Evolutionary conservation across 106 monocot genomes (phyloP).

Genomic region (Acorus gramineus): DNA sequence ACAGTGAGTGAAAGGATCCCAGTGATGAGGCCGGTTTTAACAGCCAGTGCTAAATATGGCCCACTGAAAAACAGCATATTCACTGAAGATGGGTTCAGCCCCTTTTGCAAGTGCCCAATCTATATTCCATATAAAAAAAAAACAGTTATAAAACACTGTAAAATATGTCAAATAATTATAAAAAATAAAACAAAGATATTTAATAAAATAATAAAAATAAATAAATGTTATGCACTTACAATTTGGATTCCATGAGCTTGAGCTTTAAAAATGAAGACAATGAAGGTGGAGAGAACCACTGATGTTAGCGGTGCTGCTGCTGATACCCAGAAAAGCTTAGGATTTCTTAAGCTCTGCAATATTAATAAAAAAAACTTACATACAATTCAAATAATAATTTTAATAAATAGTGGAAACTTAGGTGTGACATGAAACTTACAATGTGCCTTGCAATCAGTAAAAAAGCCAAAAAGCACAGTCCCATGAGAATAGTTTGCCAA

Average conservation of each 20-base stretch:
- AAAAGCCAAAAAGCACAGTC: conserved; percentile 56
- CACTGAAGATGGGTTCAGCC: conserved; percentile 75
- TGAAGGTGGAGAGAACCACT: conserved; percentile 68
- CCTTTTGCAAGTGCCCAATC: conserved; percentile 76
- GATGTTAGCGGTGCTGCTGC: conserved; percentile 82
- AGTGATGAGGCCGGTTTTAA: conserved; percentile 76
- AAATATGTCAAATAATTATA: background rate
- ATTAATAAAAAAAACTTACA: background rate
- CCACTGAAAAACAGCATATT: conserved; percentile 64
- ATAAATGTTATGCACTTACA: conserved; percentile 26
- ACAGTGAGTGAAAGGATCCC: conserved; percentile 83
- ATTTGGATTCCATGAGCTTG: conserved; percentile 52
- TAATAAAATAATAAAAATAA: background rate
- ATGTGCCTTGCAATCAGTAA: conserved; percentile 62
- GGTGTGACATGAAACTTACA: conserved; percentile 31
- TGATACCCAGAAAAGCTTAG: conserved; percentile 90
- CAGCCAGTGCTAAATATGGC: conserved; percentile 36
- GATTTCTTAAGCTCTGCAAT: conserved; percentile 56
- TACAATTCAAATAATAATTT: no score
- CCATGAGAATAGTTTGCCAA: conserved; percentile 80
- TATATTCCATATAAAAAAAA: conserved; percentile 7
- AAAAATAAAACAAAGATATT: background rate
- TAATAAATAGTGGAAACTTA: no score
- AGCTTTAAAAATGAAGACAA: conserved; percentile 59
- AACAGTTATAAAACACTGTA: background rate